Evolutionary conservation across 2,329 filamentous ascomycete genomes (phyloP).

Genomic region (Plenodomus lindquistii): DNA sequence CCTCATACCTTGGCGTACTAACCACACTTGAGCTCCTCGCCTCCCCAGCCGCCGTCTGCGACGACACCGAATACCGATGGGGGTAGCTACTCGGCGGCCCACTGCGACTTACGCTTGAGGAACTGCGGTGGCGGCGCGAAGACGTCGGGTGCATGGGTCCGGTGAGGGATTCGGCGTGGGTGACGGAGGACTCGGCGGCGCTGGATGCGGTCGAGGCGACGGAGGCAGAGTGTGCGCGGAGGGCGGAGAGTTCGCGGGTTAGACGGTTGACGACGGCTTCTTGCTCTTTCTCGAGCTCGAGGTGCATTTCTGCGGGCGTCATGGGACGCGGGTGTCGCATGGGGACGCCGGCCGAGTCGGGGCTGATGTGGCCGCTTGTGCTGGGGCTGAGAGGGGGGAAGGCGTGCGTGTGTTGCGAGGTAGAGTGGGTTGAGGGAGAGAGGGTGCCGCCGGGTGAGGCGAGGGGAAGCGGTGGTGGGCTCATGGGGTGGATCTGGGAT

Average conservation of each 20-base stretch:
- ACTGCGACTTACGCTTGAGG: conserved; percentile 55
- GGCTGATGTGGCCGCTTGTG: conserved; percentile 27
- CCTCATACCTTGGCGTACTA: conserved; percentile 47
- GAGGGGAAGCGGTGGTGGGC: conserved; percentile 49
- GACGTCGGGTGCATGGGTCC: conserved; percentile 57
- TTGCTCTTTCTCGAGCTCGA: conserved; percentile 91
- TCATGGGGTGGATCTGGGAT: conserved; percentile 53
- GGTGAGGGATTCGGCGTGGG: conserved; percentile 47
- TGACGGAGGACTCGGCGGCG: conserved; percentile 52
- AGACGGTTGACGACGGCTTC: conserved; percentile 94
- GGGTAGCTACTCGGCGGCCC: conserved; percentile 26
- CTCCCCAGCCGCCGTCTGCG: conserved; percentile 31
- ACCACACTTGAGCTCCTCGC: conserved; percentile 38
- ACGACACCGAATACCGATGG: conserved; percentile 39
- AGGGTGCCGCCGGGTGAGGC: conserved; percentile 41
- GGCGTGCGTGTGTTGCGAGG: conserved; percentile 32
- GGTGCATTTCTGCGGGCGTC: conserved; percentile 85
- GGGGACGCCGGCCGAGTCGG: conserved; percentile 61
- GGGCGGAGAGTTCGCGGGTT: conserved; percentile 81
- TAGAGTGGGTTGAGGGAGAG: conserved; percentile 17
- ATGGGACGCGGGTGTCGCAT: conserved; percentile 84
- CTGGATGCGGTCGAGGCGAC: conserved; percentile 59
- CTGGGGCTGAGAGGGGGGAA: conserved; percentile 45
- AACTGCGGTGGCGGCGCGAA: conserved; percentile 61
- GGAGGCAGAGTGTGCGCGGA: conserved; percentile 71